phyloP scores from a whole-genome alignment of 2,329 filamentous ascomycete genomes.

The Monosporascus sp. region DNA sequence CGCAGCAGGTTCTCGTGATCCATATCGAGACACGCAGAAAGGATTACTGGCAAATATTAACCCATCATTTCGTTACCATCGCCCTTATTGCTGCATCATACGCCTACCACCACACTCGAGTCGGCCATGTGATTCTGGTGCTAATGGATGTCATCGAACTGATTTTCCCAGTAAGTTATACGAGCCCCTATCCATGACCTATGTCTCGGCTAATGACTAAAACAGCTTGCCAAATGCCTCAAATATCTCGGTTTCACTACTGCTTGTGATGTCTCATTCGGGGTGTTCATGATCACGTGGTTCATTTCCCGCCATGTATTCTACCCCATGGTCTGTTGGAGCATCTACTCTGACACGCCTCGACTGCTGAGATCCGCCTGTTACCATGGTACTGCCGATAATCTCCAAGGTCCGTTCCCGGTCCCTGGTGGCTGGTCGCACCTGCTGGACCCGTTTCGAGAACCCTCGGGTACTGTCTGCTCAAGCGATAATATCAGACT shows the following conservation, averaged over 20 bases:
- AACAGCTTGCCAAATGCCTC: constrained; percentile 78
- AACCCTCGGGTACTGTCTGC: constrained; percentile 71
- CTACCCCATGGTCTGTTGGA: constrained; percentile 75
- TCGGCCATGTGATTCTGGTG: constrained; percentile 80
- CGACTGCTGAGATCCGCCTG: constrained; percentile 61
- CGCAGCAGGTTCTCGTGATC: constrained; percentile 88
- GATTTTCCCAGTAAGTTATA: constrained; percentile 65
- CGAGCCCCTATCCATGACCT: background rate
- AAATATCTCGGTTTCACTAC: constrained; percentile 77
- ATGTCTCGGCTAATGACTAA: constrained; percentile 3
- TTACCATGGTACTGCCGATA: constrained; percentile 55
- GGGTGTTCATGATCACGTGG: constrained; percentile 79
- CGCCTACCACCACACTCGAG: constrained; percentile 75
- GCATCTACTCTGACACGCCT: constrained; percentile 63
- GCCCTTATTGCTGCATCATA: constrained; percentile 74
- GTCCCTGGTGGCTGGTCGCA: constrained; percentile 49
- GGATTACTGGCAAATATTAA: constrained; percentile 92
- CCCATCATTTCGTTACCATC: constrained; percentile 84
- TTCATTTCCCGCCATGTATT: constrained; percentile 72
- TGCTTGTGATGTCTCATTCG: constrained; percentile 77
- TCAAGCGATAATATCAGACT: constrained; percentile 69
- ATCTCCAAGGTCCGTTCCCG: constrained; percentile 47
- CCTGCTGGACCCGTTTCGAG: constrained; percentile 66
- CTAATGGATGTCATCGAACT: constrained; percentile 92
- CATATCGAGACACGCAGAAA: constrained; percentile 90